Evolutionary conservation across 768 basidiomycete species (phyloP).

Genomic region (Sporobolomyces pararoseus): DNA sequence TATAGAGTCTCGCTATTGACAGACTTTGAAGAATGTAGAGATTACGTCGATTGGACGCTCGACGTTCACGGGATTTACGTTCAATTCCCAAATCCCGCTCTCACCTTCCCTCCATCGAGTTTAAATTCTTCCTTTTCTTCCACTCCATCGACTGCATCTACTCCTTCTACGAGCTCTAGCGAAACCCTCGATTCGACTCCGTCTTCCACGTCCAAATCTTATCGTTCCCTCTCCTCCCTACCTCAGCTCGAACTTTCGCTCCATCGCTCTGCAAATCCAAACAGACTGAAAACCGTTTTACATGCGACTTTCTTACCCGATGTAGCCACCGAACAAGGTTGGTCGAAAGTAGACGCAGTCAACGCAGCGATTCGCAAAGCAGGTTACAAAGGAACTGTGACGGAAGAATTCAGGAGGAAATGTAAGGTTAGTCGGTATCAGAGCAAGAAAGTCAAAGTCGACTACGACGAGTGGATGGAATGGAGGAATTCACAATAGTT

Average conservation of each 20-base stretch:
- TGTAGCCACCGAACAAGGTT: constrained; percentile 86
- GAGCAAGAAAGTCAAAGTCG: constrained; percentile 63
- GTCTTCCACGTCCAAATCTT: no score
- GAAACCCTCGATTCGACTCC: constrained; percentile 48
- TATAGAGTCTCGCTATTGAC: constrained; percentile 92
- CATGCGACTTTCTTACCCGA: constrained; percentile 90
- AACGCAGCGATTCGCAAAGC: constrained; percentile 91
- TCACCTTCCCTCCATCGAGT: constrained; percentile 51
- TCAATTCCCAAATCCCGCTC: constrained; percentile 72
- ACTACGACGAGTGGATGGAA: constrained; percentile 70
- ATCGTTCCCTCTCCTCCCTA: constrained; percentile 34
- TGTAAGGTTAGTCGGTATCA: constrained; percentile 77
- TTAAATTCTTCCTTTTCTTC: constrained; percentile 48
- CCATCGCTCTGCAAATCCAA: constrained; percentile 16
- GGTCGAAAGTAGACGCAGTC: constrained; percentile 83
- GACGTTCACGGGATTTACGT: constrained; percentile 90
- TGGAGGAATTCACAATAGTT: constrained; percentile 59
- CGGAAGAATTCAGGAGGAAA: constrained; percentile 72
- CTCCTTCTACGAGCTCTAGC: not conserved
- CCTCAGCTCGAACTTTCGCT: constrained; percentile 22
- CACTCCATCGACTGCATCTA: constrained; percentile 54
- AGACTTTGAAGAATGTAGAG: constrained; percentile 76
- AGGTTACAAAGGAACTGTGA: constrained; percentile 77
- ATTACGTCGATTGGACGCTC: constrained; percentile 88
- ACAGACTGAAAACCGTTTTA: constrained; percentile 57